Conservation (phyloP, 306 rosid genomes). For the Oxytropis ochrocephala region DNA sequence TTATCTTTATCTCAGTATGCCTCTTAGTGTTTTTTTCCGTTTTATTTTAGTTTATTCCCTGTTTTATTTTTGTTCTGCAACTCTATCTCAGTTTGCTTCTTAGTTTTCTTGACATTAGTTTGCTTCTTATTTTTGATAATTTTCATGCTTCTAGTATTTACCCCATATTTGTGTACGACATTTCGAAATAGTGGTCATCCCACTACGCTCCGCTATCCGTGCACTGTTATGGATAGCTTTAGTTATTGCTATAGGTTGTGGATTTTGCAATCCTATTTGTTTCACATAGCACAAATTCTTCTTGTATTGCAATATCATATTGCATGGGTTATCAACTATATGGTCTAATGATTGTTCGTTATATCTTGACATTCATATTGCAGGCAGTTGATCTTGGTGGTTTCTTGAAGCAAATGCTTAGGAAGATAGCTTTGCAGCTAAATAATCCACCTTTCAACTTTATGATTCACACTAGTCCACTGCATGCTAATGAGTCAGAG, state of each 20-base stretch:
- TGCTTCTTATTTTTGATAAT: no score
- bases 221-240: not conserved
- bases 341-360: not conserved
- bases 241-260: not conserved
- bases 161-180: no score
- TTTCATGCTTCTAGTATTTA: no score
- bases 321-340: not conserved
- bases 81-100: no score
- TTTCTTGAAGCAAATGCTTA: conserved; percentile 63
- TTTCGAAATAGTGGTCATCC: no score
- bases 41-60: no score
- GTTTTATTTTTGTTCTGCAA: no score
- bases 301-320: not conserved
- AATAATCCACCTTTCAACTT: conserved; percentile 75
- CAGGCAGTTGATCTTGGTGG: conserved; percentile 82
- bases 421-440: conserved; percentile 68
- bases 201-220: no score
- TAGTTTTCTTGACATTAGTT: no score
- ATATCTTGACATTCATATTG: conserved; percentile 20
- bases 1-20: no score
- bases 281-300: not conserved
- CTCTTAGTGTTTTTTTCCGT: no score
- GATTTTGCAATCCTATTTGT: not conserved
- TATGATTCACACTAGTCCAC: conserved; percentile 74
- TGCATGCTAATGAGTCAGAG: conserved; percentile 32